phyloP scores from a whole-genome alignment of 2,329 filamentous ascomycete species.

The Graphilbum fragrans region DNA sequence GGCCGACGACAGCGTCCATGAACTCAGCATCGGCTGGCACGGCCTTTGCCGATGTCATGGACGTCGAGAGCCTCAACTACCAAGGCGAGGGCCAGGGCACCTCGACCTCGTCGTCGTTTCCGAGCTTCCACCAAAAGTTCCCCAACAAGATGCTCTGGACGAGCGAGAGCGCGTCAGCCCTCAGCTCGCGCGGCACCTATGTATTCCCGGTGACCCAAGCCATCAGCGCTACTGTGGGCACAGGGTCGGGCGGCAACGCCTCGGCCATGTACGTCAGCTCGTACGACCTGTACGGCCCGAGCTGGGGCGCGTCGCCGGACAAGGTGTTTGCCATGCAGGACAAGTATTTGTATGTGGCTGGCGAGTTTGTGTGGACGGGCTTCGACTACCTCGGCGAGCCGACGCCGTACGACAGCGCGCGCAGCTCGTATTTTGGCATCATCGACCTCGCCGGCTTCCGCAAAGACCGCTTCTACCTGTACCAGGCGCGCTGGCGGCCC shows the following conservation, averaged over 20 bases:
- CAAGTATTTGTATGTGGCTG: constrained; percentile 33
- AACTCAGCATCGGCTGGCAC: constrained; percentile 29
- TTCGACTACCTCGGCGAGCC: constrained; percentile 19
- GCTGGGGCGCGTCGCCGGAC: constrained; percentile 36
- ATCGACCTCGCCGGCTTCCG: constrained; percentile 44
- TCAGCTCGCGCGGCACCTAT: constrained; percentile 39
- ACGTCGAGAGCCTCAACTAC: constrained; percentile 41
- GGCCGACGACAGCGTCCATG: constrained; percentile 30
- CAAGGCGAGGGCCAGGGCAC: constrained; percentile 34
- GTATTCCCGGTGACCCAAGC: constrained; percentile 34
- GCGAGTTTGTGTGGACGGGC: constrained; percentile 24
- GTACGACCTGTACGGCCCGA: constrained; percentile 37
- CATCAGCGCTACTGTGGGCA: constrained; percentile 17
- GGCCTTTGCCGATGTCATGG: constrained; percentile 26
- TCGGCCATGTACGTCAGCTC: constrained; percentile 26
- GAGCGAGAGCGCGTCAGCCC: constrained; percentile 28
- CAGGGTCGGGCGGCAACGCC: constrained; percentile 25
- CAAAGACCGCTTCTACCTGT: constrained; percentile 43
- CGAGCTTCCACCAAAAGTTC: constrained; percentile 28
- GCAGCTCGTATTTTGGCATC: constrained; percentile 43
- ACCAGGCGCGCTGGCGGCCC: constrained; percentile 40
- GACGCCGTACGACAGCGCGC: constrained; percentile 24
- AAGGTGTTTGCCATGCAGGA: constrained; percentile 40
- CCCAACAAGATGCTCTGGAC: constrained; percentile 33
- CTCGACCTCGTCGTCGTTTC: constrained; percentile 19